Evolutionary conservation across 1,139 yeast species (phyloP).

Genomic region (Arxiozyma telluris): DNA sequence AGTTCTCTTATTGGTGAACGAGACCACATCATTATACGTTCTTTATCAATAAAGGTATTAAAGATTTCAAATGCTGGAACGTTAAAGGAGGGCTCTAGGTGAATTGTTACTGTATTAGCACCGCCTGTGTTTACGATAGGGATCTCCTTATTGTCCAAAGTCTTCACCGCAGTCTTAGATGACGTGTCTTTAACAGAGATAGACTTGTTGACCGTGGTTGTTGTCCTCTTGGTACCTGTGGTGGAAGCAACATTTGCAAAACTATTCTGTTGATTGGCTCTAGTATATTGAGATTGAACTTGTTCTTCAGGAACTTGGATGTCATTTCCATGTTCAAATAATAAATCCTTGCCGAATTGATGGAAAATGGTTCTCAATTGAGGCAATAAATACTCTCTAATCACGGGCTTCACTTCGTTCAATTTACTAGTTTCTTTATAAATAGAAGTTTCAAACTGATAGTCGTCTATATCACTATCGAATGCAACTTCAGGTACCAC

Average conservation of each 20-base stretch:
- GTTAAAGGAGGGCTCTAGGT: conserved; percentile 71
- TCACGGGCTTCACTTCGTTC: conserved; percentile 43
- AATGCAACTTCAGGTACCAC: conserved; percentile 91
- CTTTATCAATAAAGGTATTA: conserved; percentile 63
- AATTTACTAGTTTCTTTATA: conserved; percentile 48
- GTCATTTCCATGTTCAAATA: conserved; percentile 69
- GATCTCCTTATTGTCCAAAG: conserved; percentile 40
- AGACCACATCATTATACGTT: conserved; percentile 82
- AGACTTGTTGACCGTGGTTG: background rate
- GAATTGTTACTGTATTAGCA: conserved; percentile 64
- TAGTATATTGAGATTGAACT: conserved; percentile 60
- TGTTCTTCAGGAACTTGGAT: conserved; percentile 70
- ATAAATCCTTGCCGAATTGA: conserved; percentile 69
- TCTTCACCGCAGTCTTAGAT: conserved; percentile 15
- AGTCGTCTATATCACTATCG: conserved; percentile 77
- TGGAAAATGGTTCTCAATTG: conserved; percentile 50
- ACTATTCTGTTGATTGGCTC: conserved; percentile 46
- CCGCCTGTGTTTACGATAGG: conserved; percentile 8
- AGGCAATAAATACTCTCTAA: conserved; percentile 60
- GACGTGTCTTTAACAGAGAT: conserved; percentile 12
- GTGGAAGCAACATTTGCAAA: conserved; percentile 12
- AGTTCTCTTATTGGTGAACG: conserved; percentile 42
- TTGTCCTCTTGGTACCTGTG: conserved; percentile 7
- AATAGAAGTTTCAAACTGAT: conserved; percentile 68
- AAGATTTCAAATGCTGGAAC: conserved; percentile 83